Conservation (phyloP, 2,329 filamentous ascomycete genomes). For the Myotisia sp. region DNA sequence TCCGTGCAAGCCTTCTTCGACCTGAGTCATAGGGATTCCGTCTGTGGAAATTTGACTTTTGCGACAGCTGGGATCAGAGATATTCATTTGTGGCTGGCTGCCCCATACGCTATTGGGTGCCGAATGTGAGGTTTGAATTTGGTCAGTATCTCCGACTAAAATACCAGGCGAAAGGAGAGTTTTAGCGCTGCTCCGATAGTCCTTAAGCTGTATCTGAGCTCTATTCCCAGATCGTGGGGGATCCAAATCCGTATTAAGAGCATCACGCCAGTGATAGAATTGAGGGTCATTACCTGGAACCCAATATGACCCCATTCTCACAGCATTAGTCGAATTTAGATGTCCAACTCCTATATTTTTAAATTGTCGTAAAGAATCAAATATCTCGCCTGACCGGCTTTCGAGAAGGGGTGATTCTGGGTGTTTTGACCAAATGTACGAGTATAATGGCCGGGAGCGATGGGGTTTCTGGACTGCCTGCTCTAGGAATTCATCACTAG, state of each 20-base stretch:
- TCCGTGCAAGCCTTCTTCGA: slow-evolving; percentile 27
- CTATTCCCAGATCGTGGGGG: slow-evolving; percentile 1
- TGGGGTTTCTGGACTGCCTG: not conserved
- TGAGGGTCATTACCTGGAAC: slow-evolving; percentile 20
- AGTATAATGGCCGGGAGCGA: not conserved
- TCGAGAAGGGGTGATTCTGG: too few species aligned
- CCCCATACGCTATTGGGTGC: slow-evolving; percentile 7
- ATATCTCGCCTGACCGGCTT: not conserved
- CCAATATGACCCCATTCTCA: slow-evolving; percentile 26
- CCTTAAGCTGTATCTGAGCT: not conserved
- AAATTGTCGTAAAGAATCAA: slow-evolving; percentile 18
- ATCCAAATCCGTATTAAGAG: slow-evolving; percentile 3
- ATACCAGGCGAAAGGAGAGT: too few species aligned
- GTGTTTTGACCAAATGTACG: too few species aligned
- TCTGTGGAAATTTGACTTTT: slow-evolving; percentile 25
- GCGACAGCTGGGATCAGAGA: slow-evolving; percentile 9
- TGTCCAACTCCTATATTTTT: slow-evolving; percentile 17
- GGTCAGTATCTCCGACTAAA: too few species aligned
- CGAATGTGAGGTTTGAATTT: too few species aligned
- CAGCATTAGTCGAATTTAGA: slow-evolving; percentile 15
- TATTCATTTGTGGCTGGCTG: slow-evolving; percentile 9
- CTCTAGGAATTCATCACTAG: not conserved
- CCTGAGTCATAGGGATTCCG: slow-evolving; percentile 27
- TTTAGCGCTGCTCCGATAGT: too few species aligned
- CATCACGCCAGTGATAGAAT: slow-evolving; percentile 22